These are phyloP conservation scores for Coemansia aciculifera DNA, from an alignment of 192 early-diverging fungal species.

Conservation along the genomic window DNA sequence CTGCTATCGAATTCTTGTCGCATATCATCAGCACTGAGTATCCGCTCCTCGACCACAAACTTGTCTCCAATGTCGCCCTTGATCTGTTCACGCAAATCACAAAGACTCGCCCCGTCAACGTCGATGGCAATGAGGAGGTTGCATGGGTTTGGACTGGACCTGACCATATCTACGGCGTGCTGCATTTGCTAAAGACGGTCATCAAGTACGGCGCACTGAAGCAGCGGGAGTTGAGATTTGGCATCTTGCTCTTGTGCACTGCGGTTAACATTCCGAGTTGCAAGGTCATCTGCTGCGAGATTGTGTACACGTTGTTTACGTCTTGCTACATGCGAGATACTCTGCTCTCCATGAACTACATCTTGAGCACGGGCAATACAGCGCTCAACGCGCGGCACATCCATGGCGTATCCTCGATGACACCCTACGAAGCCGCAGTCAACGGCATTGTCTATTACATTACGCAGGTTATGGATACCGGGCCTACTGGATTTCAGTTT, in stretches of 20 bases:
- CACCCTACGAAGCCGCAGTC: slow-evolving; percentile 46
- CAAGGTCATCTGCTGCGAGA: slow-evolving; percentile 39
- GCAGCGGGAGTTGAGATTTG: slow-evolving; percentile 22
- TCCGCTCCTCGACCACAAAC: slow-evolving; percentile 31
- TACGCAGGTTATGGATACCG: slow-evolving; percentile 53
- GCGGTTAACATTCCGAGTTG: slow-evolving; percentile 30
- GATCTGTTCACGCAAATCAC: slow-evolving; percentile 22
- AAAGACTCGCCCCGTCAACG: slow-evolving; percentile 22
- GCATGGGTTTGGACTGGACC: slow-evolving; percentile 43
- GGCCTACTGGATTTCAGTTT: slow-evolving; percentile 50
- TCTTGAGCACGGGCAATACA: slow-evolving; percentile 37
- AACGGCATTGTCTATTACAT: slow-evolving; percentile 55
- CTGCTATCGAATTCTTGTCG: slow-evolving; percentile 32
- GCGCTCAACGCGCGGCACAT: slow-evolving; percentile 25
- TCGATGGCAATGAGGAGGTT: slow-evolving; percentile 21
- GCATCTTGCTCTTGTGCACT: slow-evolving; percentile 45
- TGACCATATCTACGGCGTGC: slow-evolving; percentile 35
- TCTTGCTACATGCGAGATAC: slow-evolving; percentile 56
- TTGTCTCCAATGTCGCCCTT: slow-evolving; percentile 7
- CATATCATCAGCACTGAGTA: slow-evolving; percentile 37
- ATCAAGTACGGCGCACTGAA: slow-evolving; percentile 50
- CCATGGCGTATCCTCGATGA: slow-evolving; percentile 19
- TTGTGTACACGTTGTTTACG: slow-evolving; percentile 44
- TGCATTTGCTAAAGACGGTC: slow-evolving; percentile 40
- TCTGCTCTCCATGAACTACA: slow-evolving; percentile 48